Conservation (phyloP, 768 basidiomycete species). For the Hygrophoropsis aurantiaca region DNA sequence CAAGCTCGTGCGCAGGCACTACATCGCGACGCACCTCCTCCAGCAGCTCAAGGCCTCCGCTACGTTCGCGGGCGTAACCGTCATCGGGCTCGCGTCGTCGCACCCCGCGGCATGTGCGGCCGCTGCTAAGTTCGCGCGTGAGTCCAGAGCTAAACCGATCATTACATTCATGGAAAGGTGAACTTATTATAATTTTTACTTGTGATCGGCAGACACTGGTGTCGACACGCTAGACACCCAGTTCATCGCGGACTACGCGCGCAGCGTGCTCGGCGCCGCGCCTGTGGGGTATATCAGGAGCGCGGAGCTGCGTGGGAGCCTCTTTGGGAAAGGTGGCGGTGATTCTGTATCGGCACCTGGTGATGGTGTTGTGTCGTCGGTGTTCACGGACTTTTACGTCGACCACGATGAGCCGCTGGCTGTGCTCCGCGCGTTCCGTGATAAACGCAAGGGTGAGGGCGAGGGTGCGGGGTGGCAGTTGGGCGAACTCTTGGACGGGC, state of each 20-base stretch:
- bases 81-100: slow-evolving; percentile 32
- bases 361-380: slow-evolving; percentile 24
- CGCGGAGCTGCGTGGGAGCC: slow-evolving; percentile 18
- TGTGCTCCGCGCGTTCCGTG: too few relatives aligned
- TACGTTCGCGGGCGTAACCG: slow-evolving; percentile 19
- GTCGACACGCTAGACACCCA: slow-evolving; percentile 10
- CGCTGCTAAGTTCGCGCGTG: slow-evolving; percentile 27
- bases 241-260: slow-evolving; percentile 20
- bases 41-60: slow-evolving; percentile 9
- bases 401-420: slow-evolving; percentile 29
- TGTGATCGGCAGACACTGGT: too few relatives aligned
- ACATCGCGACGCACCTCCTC: slow-evolving; percentile 31
- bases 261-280: slow-evolving; percentile 14
- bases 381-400: slow-evolving; percentile 31
- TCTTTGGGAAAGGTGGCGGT: slow-evolving; percentile 15
- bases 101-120: slow-evolving; percentile 31
- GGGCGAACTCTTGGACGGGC: too few relatives aligned
- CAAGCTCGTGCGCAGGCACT: slow-evolving; percentile 16
- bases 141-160: too few relatives aligned
- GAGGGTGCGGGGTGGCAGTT: too few relatives aligned
- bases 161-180: too few relatives aligned
- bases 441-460: too few relatives aligned
- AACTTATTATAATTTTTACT: too few relatives aligned
- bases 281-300: slow-evolving; percentile 24
- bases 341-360: too few relatives aligned